phyloP scores from a whole-genome alignment of 495 filamentous ascomycete genomes.

The Amorphotheca resinae region DNA sequence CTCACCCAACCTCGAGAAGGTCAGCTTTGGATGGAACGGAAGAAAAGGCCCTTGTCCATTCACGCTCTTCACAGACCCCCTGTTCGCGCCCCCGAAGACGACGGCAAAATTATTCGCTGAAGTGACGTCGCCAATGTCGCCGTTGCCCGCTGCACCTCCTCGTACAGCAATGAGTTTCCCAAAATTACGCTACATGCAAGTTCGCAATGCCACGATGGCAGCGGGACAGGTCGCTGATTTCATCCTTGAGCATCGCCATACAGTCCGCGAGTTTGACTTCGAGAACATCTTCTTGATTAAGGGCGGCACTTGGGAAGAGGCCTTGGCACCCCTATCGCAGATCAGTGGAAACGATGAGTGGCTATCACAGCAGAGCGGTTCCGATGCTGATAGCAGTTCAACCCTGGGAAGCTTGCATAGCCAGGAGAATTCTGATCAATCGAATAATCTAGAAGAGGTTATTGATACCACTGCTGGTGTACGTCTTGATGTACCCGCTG shows the following conservation, averaged over 20 bases:
- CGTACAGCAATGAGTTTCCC: conserved; percentile 42
- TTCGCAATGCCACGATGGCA: conserved; percentile 55
- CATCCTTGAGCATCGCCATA: conserved; percentile 44
- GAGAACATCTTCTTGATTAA: conserved; percentile 50
- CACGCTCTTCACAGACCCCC: conserved; percentile 45
- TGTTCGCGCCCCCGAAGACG: conserved; percentile 40
- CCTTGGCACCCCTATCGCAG: conserved; percentile 49
- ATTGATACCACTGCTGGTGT: conserved; percentile 17
- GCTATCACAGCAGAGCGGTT: conserved; percentile 33
- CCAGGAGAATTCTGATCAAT: conserved; percentile 16
- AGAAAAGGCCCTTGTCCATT: conserved; percentile 53
- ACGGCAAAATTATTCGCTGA: conserved; percentile 37
- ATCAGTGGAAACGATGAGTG: conserved; percentile 40
- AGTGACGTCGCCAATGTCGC: conserved; percentile 40
- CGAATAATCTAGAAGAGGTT: conserved; percentile 13
- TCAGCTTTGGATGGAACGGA: conserved; percentile 62
- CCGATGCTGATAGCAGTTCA: conserved; percentile 14
- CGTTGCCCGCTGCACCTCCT: conserved; percentile 30
- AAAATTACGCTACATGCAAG: conserved; percentile 45
- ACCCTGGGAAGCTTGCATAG: conserved; percentile 9
- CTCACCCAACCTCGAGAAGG: conserved; percentile 43
- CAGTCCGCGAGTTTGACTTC: conserved; percentile 59
- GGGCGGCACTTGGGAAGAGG: conserved; percentile 61
- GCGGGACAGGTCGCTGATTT: conserved; percentile 52
- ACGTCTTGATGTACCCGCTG: conserved; percentile 31